These are phyloP conservation scores for Volutella citrinella DNA, from an alignment of 2,329 filamentous ascomycete genomes.

Conservation along the genomic window DNA sequence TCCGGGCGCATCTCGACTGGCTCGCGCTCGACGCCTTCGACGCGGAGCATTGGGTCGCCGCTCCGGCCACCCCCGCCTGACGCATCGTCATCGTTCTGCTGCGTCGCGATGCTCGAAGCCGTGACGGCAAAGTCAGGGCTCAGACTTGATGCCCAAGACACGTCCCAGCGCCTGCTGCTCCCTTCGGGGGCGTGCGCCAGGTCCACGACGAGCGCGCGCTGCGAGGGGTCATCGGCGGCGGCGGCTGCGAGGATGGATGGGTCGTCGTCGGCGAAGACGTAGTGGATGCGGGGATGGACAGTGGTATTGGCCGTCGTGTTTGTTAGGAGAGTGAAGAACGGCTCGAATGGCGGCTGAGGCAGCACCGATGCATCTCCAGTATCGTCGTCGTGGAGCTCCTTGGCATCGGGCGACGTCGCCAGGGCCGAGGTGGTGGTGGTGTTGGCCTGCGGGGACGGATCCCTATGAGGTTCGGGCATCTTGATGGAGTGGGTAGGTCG, in stretches of 20 bases:
- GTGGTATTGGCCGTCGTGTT: constrained; percentile 71
- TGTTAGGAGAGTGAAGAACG: constrained; percentile 82
- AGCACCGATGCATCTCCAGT: constrained; percentile 13
- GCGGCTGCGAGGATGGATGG: constrained; percentile 70
- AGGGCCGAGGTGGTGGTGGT: neutral
- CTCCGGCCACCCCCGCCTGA: constrained; percentile 22
- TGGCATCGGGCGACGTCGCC: constrained; percentile 12
- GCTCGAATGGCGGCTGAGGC: constrained; percentile 55
- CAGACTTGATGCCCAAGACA: constrained; percentile 70
- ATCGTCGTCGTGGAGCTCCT: constrained; percentile 12
- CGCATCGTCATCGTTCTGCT: constrained; percentile 36
- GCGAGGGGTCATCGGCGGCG: constrained; percentile 38
- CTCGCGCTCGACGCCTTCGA: constrained; percentile 39
- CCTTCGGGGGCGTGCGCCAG: constrained; percentile 37
- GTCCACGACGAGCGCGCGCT: constrained; percentile 56
- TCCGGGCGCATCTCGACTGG: constrained; percentile 26
- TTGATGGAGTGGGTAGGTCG: constrained; percentile 5
- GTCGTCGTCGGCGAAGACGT: constrained; percentile 92
- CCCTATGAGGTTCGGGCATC: constrained; percentile 24
- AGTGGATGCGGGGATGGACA: constrained; percentile 83
- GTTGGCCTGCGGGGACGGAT: constrained; percentile 17
- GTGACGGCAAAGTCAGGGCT: constrained; percentile 68
- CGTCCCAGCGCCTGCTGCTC: constrained; percentile 43
- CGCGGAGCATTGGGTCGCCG: constrained; percentile 30
- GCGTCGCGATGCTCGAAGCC: constrained; percentile 40